Evolutionary conservation across 495 filamentous ascomycete genomes (phyloP), one percentile per base, ranked within the genome.

Genomic region (Rhypophila decipiens): DNA sequence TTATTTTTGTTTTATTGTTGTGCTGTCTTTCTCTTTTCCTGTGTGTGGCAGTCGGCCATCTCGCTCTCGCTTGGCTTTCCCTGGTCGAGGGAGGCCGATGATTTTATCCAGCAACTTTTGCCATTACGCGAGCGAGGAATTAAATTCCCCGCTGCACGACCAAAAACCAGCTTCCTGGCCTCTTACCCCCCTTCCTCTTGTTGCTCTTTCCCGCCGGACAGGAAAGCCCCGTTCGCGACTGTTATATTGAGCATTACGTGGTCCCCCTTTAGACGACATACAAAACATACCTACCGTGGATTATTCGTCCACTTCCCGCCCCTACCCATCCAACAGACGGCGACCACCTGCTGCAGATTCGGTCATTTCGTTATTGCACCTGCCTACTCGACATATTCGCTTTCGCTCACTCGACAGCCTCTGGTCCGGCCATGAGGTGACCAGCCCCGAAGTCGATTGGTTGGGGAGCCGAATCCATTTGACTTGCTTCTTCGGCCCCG

Each of bases 221-320:
- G 42, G 46, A 37, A 46, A 33, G 42, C 24, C 21, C 60, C 44
- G 44, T 38, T 45, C 44, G 46, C 44, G 47, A 39, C 44, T 49
- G 20, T 52, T 63, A 63, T 39, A 65, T 65, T 65, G 57, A 34
- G 39, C 50, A 53, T 63, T 65, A 63, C 61, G 61, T 52, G 59
- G 60, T 61, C 52, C 45, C 46, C 50, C 27, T 54, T 47, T 35
- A 35, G 47, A 43, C 7, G 29, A 33, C 29, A 38, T 19, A n/a
- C n/a, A n/a, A n/a, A n/a, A n/a, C n/a, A n/a, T n/a, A n/a, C n/a
- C n/a, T n/a, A n/a, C n/a, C n/a, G n/a, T n/a, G n/a, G n/a, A n/a
- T n/a, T 40, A 10, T 40, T 18, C 35, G 9, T n/a, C n/a, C n/a
- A n/a, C 35, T 23, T 21, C 50, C 51, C 10, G 49, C 15, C 51